Base-by-base conservation (phyloP, 306 rosid genomes). In the Prinsepia uniflora region DNA sequence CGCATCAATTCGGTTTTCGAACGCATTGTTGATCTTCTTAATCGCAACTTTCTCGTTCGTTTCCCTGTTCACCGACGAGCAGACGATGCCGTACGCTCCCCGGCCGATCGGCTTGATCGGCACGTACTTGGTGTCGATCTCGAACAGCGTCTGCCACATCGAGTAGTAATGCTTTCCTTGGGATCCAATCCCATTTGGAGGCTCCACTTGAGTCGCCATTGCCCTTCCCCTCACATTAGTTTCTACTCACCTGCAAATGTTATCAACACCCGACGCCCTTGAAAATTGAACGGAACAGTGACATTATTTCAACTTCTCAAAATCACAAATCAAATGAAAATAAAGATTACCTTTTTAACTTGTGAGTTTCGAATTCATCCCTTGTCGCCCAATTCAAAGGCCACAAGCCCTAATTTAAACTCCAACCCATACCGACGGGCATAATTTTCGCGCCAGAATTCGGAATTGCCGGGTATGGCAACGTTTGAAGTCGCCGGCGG, bases 101-200 rank as follows among this genome's bases (percentile, higher is more conserved):
- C 96, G 87, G 19, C 98, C 98, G 44, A 92, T 86, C 0, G 98
- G 98, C 84, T 92, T 92, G 71, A 92, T 92, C 19, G 98, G 98
- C 20, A 86, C 89, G 62, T 92, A 92, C 72, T 90, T 92, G 0
- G 89, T 88, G 58, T 92, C 98, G 69, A 92, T 85, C 87, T 92
- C 98, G 72, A 92, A 92, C 76, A 92, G 69, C 36, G 93, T 80
- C 73, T 90, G 91, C 98, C 98, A 92, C 96, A 92, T 92, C 68
- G 96, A 86, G 48, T 60, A 92, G 72, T 92, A 90, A 74, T 90
- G 98, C 84, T 90, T 92, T 14, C 98, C 98, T 57, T 76, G 77
- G 8, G 68, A 42, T 70, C 76, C 71, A 65, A 88, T 73, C 82
- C 98, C 98, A 72, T 92, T 90, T 6, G 98, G 98, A 40, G 98